A percentile compares a stretch with the other conserved stretches of the same genome.
Conservation (phyloP, 2,329 filamentous ascomycete genomes). For the Hypoxylon sp. region DNA sequence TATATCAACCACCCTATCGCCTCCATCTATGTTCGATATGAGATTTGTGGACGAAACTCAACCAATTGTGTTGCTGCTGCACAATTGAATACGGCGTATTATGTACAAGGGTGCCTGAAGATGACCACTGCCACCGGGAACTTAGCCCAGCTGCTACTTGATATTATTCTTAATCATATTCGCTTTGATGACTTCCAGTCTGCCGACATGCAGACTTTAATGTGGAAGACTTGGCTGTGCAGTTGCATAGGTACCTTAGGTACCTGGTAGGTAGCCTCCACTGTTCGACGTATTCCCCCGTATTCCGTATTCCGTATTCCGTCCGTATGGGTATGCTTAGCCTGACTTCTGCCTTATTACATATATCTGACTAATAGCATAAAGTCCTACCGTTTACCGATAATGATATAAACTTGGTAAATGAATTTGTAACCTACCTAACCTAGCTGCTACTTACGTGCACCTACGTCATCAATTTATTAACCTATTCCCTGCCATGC, state of each 20-base stretch:
- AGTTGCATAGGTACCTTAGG: too few relatives aligned
- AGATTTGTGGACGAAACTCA: constrained; percentile 16
- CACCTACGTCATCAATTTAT: constrained; percentile 9
- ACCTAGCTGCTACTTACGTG: background rate
- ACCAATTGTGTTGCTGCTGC: constrained; percentile 41
- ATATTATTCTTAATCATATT: background rate
- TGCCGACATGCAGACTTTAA: background rate
- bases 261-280: too few relatives aligned
- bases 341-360: background rate
- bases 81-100: constrained; percentile 35
- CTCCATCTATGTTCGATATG: constrained; percentile 2
- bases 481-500: background rate
- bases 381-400: background rate
- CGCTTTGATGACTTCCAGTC: background rate
- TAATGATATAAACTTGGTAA: background rate
- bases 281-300: background rate
- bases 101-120: background rate
- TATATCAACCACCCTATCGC: background rate
- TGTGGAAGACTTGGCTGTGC: background rate
- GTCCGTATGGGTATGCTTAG: background rate
- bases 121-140: background rate
- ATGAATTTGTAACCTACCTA: background rate
- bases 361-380: background rate
- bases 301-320: too few relatives aligned
- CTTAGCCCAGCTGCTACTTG: background rate